Percentiles rank a stretch among this genome's conserved stretches.
These are phyloP conservation scores for Serendipita vermifera DNA, from an alignment of 768 basidiomycete genomes.

Conservation along the genomic window DNA sequence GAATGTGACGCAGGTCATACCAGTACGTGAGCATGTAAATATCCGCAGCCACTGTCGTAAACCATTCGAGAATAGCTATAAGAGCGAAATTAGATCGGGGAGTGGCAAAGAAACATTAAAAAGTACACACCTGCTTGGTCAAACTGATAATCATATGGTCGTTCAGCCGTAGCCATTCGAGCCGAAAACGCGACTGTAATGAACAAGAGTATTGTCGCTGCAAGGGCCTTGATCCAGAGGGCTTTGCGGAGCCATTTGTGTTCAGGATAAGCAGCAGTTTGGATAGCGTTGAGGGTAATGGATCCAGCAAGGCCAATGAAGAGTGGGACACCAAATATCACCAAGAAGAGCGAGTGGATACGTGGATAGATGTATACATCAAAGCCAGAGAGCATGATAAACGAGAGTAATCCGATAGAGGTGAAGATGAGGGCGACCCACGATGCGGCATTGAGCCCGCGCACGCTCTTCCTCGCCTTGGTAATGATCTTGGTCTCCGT, in stretches of 20 bases:
- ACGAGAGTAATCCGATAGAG: too few species aligned
- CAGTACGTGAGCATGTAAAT: not conserved
- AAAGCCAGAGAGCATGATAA: too few species aligned
- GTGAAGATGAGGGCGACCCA: too few species aligned
- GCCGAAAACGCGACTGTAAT: not conserved
- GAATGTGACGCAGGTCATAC: not conserved
- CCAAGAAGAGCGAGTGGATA: too few species aligned
- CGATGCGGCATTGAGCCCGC: too few species aligned
- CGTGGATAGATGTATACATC: too few species aligned
- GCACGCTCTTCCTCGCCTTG: too few species aligned
- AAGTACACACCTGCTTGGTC: too few species aligned
- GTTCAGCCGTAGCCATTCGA: not conserved
- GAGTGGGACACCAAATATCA: too few species aligned
- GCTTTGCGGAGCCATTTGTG: not conserved
- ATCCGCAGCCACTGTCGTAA: not conserved
- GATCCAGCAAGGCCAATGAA: not conserved
- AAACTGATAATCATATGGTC: too few species aligned
- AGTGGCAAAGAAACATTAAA: too few species aligned
- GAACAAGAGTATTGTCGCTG: not conserved
- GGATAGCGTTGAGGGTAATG: not conserved
- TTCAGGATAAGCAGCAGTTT: not conserved
- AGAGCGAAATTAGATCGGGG: not conserved
- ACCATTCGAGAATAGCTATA: not conserved
- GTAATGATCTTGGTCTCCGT: too few species aligned
- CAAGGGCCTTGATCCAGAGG: not conserved